Conservation (phyloP, 2,329 filamentous ascomycete genomes). For the Phaeoacremonium minimum region DNA sequence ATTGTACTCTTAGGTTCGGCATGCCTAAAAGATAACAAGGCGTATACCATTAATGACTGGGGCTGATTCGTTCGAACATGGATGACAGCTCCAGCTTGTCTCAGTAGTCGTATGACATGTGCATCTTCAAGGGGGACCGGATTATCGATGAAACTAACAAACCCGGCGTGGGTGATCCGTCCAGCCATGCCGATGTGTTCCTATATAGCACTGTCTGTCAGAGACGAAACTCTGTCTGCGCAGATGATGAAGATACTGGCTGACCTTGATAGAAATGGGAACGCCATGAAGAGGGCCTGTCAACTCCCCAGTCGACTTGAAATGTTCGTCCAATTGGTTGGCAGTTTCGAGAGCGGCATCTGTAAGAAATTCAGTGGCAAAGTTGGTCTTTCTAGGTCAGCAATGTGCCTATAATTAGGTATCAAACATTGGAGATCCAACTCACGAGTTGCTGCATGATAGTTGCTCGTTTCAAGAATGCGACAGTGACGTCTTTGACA, state of each 20-base stretch:
- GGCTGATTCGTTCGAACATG: slow-evolving; percentile 37
- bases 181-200: slow-evolving; percentile 14
- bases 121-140: slow-evolving; percentile 20
- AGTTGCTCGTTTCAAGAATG: slow-evolving; percentile 44
- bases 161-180: slow-evolving; percentile 19
- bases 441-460: slow-evolving; percentile 38
- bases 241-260: slow-evolving; percentile 2
- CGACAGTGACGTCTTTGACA: slow-evolving; percentile 30
- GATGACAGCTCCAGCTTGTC: slow-evolving; percentile 32
- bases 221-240: too few relatives aligned
- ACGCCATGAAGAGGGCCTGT: slow-evolving; percentile 42
- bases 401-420: not conserved
- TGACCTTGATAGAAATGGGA: slow-evolving; percentile 15
- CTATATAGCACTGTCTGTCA: too few relatives aligned
- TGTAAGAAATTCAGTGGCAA: slow-evolving; percentile 27
- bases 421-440: not conserved
- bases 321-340: slow-evolving; percentile 32
- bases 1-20: slow-evolving; percentile 5
- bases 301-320: slow-evolving; percentile 26
- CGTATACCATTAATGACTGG: slow-evolving; percentile 26
- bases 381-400: slow-evolving; percentile 7
- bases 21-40: not conserved
- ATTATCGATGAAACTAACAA: slow-evolving; percentile 22
- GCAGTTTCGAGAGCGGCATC: slow-evolving; percentile 32
- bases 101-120: slow-evolving; percentile 20